Conservation (phyloP, 1,284 basidiomycete species). For the Tetrapyrgos nigripes region DNA sequence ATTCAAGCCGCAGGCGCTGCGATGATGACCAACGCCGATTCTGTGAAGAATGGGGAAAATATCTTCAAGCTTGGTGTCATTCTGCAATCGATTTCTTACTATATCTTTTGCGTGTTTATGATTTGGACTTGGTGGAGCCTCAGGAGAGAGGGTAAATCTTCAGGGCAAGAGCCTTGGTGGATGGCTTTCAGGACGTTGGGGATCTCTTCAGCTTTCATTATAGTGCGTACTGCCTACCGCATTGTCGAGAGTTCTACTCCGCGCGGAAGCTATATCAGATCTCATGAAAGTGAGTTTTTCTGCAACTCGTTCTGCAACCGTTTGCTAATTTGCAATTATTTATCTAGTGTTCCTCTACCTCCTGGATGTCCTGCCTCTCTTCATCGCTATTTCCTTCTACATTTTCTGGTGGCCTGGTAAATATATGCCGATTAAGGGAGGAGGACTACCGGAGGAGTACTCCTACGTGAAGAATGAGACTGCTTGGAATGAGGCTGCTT, state of each 20-base stretch:
- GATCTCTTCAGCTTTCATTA: slow-evolving; percentile 29
- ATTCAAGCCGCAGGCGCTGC: slow-evolving; percentile 36
- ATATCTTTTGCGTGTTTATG: slow-evolving; percentile 27
- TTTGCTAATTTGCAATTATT: background rate
- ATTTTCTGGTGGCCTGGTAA: slow-evolving; percentile 38
- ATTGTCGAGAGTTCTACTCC: slow-evolving; percentile 5
- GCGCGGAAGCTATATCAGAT: background rate
- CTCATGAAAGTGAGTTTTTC: slow-evolving; percentile 12
- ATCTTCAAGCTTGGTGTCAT: slow-evolving; percentile 29
- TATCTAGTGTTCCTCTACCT: slow-evolving; percentile 45
- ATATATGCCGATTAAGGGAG: slow-evolving; percentile 29
- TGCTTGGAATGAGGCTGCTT: too few relatives aligned
- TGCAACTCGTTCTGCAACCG: background rate
- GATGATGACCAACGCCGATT: slow-evolving; percentile 10
- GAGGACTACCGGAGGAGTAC: too few relatives aligned
- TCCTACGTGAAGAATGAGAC: too few relatives aligned
- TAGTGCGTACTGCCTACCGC: slow-evolving; percentile 22
- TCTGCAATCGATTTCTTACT: slow-evolving; percentile 31
- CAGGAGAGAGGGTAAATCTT: slow-evolving; percentile 12
- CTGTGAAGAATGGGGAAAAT: slow-evolving; percentile 15
- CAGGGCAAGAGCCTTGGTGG: slow-evolving; percentile 26
- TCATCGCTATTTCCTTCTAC: slow-evolving; percentile 44
- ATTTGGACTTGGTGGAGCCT: slow-evolving; percentile 18
- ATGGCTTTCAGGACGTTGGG: slow-evolving; percentile 25
- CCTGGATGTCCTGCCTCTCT: slow-evolving; percentile 46